Base-by-base conservation (phyloP, 164 flowering plant species). In the Kalanchoe fedtschenkoi region DNA sequence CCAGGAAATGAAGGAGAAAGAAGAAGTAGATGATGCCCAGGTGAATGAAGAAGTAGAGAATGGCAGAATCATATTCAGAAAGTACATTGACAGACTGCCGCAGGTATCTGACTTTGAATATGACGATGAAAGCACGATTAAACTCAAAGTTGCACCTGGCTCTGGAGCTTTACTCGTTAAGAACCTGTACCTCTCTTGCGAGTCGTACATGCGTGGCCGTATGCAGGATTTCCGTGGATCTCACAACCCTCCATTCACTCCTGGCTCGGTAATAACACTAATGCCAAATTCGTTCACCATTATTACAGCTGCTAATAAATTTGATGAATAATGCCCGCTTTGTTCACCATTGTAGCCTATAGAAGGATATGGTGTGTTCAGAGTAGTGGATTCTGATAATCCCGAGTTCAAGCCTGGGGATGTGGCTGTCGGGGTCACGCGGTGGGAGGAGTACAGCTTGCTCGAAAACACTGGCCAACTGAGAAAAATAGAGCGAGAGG, bases 381-480 rank as follows among this genome's bases (percentile, higher is more conserved):
- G 65, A 73, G 88, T 91, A 9, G 58, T 88, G 26, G 87, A 78
- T 47, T 88, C 96, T 29, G 85, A 81, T 62, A 58, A 80, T 58
- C 81, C 89, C 14, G 60, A 78, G 46, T 86, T 78, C 77, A 74
- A 78, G 69, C 72, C 77, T 7, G 97, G 91, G 0, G 96, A 91
- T 44, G 51, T 83, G 1, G 72, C 87, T 6, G 61, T 75, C 0
- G 89, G 96, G 46, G 10, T 84, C 0, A 84, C 85, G 43, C 84
- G 91, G 0, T 91, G 97, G 97, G 96, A 91, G 66, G 96, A 88
- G 43, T 91, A 86, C 70, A 81, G 73, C 68, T 74, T 83, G 69
- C 68, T 88, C 17, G 34, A 62, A 21, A 72, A 63, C 34, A 46
- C 74, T 32, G 66, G 65, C n/a, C 84, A 77, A 55, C 56, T 81